Evolutionary conservation across 1,284 basidiomycete genomes (phyloP).

Genomic region (Mrakiaceae sp.): DNA sequence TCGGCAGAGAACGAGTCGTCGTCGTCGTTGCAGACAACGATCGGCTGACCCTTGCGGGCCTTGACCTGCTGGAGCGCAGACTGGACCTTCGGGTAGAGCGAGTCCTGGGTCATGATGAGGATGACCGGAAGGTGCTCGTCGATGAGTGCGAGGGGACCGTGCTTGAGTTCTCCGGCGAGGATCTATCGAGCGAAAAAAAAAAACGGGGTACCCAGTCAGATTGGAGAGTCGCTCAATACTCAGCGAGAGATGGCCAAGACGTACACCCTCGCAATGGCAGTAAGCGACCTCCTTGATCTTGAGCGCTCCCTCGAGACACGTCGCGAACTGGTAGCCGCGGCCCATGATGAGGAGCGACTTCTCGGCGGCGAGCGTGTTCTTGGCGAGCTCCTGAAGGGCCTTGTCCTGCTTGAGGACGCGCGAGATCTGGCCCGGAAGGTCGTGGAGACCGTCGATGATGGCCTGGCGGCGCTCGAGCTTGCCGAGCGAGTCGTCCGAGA

Average conservation of each 20-base stretch:
- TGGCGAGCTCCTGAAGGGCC: constrained; percentile 69
- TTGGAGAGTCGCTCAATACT: background rate
- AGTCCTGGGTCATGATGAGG: constrained; percentile 98
- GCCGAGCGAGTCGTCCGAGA: constrained; percentile 92
- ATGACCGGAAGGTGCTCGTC: constrained; percentile 98
- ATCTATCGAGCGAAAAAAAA: constrained; percentile 41
- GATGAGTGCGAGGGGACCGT: constrained; percentile 92
- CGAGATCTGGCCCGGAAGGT: constrained; percentile 81
- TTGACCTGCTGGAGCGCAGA: constrained; percentile 93
- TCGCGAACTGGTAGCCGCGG: constrained; percentile 94
- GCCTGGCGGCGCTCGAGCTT: constrained; percentile 79
- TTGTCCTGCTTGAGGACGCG: constrained; percentile 73
- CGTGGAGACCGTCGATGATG: constrained; percentile 90
- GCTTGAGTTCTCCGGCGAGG: constrained; percentile 95
- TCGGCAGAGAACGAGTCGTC: constrained; percentile 63
- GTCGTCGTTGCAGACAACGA: constrained; percentile 92
- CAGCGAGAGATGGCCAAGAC: constrained; percentile 17
- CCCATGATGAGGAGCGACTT: constrained; percentile 95
- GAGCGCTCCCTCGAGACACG: constrained; percentile 92
- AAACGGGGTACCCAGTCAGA: background rate
- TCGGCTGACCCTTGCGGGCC: constrained; percentile 88
- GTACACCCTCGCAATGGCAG: constrained; percentile 46
- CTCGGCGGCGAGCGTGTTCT: constrained; percentile 62
- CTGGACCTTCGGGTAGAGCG: constrained; percentile 95
- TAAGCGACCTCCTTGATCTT: constrained; percentile 95